Evolutionary conservation across 345 rosid genomes (phyloP).

Genomic region (Pistacia atlantica): DNA sequence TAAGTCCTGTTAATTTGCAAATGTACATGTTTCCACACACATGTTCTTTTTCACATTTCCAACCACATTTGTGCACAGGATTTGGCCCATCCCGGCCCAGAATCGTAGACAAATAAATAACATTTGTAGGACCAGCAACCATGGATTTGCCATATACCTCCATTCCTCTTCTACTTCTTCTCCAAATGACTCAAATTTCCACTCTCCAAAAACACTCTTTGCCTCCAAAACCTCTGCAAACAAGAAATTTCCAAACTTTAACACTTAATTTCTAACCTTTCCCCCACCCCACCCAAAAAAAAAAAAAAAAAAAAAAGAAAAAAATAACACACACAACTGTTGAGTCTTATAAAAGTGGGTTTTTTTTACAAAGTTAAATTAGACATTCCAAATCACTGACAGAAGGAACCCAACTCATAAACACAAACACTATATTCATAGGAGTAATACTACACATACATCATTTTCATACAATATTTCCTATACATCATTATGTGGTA

Average conservation of each 20-base stretch:
- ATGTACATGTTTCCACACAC: constrained; percentile 90
- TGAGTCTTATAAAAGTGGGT: not conserved
- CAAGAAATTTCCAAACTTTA: constrained; percentile 13
- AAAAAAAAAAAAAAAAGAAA: too few species aligned
- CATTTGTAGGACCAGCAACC: constrained; percentile 67
- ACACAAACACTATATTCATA: not conserved
- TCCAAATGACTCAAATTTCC: constrained; percentile 21
- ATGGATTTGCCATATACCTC: constrained; percentile 80
- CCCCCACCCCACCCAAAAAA: too few species aligned
- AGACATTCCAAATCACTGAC: not conserved
- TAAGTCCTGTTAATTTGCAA: constrained; percentile 88
- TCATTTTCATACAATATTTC: too few species aligned
- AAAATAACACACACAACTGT: not conserved
- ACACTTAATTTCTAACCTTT: not conserved
- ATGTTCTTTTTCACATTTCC: constrained; percentile 91
- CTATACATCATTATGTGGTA: too few species aligned
- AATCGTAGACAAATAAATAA: constrained; percentile 85
- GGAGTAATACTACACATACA: too few species aligned
- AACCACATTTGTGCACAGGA: constrained; percentile 82
- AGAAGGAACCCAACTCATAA: constrained; percentile 8
- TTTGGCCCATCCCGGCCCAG: constrained; percentile 77
- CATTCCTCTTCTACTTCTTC: constrained; percentile 38
- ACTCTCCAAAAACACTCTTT: constrained; percentile 7
- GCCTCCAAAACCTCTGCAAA: constrained; percentile 34
- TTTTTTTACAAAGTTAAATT: not conserved